These are phyloP conservation scores for Cordyceps tenuipes DNA, from an alignment of 2,329 filamentous ascomycete genomes.

Conservation along the genomic window DNA sequence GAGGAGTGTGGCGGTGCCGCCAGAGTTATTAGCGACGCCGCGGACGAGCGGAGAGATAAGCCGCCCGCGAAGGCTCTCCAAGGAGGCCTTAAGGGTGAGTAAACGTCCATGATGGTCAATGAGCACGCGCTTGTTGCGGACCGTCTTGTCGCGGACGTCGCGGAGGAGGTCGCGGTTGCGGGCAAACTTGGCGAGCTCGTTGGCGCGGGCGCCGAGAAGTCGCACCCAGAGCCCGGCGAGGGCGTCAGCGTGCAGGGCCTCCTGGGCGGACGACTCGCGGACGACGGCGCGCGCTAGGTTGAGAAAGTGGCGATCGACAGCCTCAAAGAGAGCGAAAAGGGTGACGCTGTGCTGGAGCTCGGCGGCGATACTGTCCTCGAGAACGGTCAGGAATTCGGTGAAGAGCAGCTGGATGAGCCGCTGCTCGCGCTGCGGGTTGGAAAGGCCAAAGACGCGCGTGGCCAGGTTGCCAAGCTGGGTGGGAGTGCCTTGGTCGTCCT, in stretches of 20 bases:
- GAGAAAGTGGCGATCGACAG: slow-evolving; percentile 82
- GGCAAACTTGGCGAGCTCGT: slow-evolving; percentile 78
- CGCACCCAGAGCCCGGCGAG: slow-evolving; percentile 80
- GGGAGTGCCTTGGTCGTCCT: slow-evolving; percentile 45
- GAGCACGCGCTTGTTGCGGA: slow-evolving; percentile 78
- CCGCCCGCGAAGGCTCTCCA: slow-evolving; percentile 76
- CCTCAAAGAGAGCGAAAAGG: slow-evolving; percentile 84
- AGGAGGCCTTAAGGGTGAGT: slow-evolving; percentile 72
- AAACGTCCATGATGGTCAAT: slow-evolving; percentile 81
- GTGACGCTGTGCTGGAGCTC: slow-evolving; percentile 74
- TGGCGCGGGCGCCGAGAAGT: slow-evolving; percentile 68
- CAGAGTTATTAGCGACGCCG: slow-evolving; percentile 34
- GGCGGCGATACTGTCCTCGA: slow-evolving; percentile 81
- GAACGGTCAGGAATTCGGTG: slow-evolving; percentile 73
- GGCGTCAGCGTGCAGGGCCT: slow-evolving; percentile 71
- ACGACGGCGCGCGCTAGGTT: slow-evolving; percentile 80
- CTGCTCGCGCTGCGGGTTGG: slow-evolving; percentile 71
- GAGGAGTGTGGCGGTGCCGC: slow-evolving; percentile 50
- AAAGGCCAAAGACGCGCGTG: slow-evolving; percentile 69
- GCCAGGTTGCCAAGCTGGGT: slow-evolving; percentile 62
- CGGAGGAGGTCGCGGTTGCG: slow-evolving; percentile 75
- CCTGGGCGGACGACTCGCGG: slow-evolving; percentile 73
- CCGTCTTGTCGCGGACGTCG: slow-evolving; percentile 72
- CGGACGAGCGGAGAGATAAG: slow-evolving; percentile 77
- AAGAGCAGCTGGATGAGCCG: slow-evolving; percentile 75